Conservation (phyloP, 2,329 filamentous ascomycete genomes). For the Penicillium sumatraense region DNA sequence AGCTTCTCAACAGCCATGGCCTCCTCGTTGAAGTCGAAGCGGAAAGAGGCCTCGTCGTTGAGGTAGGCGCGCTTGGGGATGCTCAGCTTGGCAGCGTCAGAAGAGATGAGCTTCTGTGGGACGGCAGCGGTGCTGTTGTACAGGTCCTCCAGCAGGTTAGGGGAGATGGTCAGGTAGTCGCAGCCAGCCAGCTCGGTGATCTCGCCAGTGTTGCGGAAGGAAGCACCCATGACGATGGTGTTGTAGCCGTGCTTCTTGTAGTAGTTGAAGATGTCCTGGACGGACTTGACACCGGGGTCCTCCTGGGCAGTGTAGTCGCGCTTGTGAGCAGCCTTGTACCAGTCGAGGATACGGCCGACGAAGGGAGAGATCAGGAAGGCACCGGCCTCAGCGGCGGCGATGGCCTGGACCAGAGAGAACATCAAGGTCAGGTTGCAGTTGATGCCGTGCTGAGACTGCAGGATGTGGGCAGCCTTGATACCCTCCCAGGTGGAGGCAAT, state of each 20-base stretch:
- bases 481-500: constrained; percentile 99
- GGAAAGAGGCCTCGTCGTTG: constrained; percentile 85
- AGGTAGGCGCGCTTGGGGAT: constrained; percentile 91
- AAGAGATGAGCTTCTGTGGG: constrained; percentile 88
- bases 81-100: constrained; percentile 67
- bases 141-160: constrained; percentile 91
- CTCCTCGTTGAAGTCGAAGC: constrained; percentile 99
- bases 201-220: constrained; percentile 94
- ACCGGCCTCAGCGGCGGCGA: constrained; percentile 90
- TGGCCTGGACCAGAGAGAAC: constrained; percentile 95
- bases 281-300: constrained; percentile 94
- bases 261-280: constrained; percentile 98
- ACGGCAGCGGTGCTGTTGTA: constrained; percentile 80
- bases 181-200: constrained; percentile 98
- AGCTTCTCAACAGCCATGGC: constrained; percentile 99
- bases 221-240: constrained; percentile 99
- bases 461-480: constrained; percentile 96
- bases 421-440: constrained; percentile 99
- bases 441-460: constrained; percentile 93
- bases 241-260: constrained; percentile 99
- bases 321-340: constrained; percentile 96
- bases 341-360: constrained; percentile 98
- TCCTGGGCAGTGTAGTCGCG: constrained; percentile 88
- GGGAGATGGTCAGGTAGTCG: constrained; percentile 99
- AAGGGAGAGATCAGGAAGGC: constrained; percentile 99